Conservation (phyloP, 495 filamentous ascomycete genomes). For the Tuber calosporum region DNA sequence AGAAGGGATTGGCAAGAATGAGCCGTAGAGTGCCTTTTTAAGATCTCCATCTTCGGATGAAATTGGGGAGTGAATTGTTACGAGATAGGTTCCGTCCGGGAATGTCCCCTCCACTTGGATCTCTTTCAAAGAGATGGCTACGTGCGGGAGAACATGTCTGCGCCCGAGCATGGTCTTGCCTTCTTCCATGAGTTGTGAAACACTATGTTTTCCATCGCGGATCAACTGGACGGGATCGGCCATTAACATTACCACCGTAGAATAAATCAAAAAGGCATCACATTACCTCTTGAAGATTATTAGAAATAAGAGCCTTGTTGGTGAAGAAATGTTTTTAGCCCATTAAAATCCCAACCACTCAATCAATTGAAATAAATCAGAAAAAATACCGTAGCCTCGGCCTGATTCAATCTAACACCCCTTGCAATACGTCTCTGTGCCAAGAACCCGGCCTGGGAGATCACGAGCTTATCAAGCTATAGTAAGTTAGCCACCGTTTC, state of each 20-base stretch:
- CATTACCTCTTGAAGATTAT: slow-evolving; percentile 75
- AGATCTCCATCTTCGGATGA: slow-evolving; percentile 81
- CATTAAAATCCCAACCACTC: background rate
- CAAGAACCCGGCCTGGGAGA: slow-evolving; percentile 79
- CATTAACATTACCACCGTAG: background rate
- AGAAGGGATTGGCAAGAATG: slow-evolving; percentile 78
- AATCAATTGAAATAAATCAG: background rate
- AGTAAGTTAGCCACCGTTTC: background rate
- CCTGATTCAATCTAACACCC: slow-evolving; percentile 82
- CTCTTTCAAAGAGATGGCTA: slow-evolving; percentile 66
- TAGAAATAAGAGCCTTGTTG: slow-evolving; percentile 77
- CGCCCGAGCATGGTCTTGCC: slow-evolving; percentile 90
- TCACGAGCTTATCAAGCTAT: slow-evolving; percentile 92
- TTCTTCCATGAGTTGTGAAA: slow-evolving; percentile 86
- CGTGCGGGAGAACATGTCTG: slow-evolving; percentile 81
- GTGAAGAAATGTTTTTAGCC: background rate
- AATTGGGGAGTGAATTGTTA: slow-evolving; percentile 89
- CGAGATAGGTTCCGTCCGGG: slow-evolving; percentile 80
- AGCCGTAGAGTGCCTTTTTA: slow-evolving; percentile 78
- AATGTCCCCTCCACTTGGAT: slow-evolving; percentile 96
- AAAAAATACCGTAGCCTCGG: slow-evolving; percentile 70
- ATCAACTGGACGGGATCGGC: slow-evolving; percentile 55
- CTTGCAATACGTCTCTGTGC: slow-evolving; percentile 85
- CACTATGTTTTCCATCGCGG: slow-evolving; percentile 88
- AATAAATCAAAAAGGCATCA: no score